Base-by-base conservation (phyloP, 306 rosid species). In the Prunus padus region DNA sequence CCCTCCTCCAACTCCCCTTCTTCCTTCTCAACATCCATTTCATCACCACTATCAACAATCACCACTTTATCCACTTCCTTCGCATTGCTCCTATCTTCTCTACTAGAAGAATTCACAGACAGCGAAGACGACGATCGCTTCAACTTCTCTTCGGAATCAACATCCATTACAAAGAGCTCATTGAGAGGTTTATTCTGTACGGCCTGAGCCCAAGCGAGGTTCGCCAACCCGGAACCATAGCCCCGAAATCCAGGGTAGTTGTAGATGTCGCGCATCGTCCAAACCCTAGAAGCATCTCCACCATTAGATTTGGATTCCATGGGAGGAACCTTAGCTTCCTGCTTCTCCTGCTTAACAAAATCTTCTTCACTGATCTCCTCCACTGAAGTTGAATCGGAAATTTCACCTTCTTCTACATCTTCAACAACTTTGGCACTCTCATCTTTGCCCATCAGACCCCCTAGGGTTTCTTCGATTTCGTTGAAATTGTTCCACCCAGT, bases 1-100 rank as follows among this genome's bases (percentile, higher is more conserved):
- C 99, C 99, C 83, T 96, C 99, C 86, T 95, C 99, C 71, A 95
- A 77, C 75, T 95, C 99, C 63, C 97, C 99, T 25, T 95, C 99
- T 76, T 96, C 98, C 79, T 81, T 93, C 20, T 86, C 96, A 65
- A 63, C 83, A 70, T 81, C 88, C 62, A 65, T 76, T 52, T 85
- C 92, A 12, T 88, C 92, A 14, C 81, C 79, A 37, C 83, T 69
- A 26, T 72, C 84, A 40, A 74, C 78, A 69, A 76, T 82, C 76
- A 78, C 68, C 12, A 75, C 82, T 44, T 50, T 71, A 45, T 47
- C 85, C 66, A 79, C 86, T 57, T 76, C 83, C 69, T 72, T 87
- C 0, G 23, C 67, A 52, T 25, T 63, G 12, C 46, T 66, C 3
- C 46, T 73, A 56, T 61, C 82, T 2, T 72, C 77, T 52, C 68